These are phyloP conservation scores for Heritiera littoralis DNA, from an alignment of 345 rosid genomes.

Conservation along the genomic window DNA sequence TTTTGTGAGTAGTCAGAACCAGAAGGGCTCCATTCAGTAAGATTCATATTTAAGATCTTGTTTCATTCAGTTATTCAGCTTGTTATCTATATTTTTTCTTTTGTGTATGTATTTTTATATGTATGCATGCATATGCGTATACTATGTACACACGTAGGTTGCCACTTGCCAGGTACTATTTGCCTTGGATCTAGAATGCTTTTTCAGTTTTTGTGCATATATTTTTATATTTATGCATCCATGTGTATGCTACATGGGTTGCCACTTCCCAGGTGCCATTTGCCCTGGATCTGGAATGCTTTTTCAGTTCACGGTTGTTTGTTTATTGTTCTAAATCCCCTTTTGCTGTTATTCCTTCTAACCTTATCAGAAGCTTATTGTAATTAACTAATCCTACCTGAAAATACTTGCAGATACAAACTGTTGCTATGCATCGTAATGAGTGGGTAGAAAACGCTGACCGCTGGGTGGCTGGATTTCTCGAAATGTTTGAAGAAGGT, in stretches of 20 bases:
- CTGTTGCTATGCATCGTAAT: slow-evolving; percentile 69
- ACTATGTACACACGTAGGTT: not conserved
- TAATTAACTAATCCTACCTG: not conserved
- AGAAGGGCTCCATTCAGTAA: not conserved
- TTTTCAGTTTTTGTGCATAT: not conserved
- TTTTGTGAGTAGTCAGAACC: not conserved
- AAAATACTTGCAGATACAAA: slow-evolving; percentile 56
- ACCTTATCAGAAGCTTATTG: not conserved
- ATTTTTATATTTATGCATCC: not conserved
- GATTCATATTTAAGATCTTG: not conserved
- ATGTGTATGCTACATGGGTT: not conserved
- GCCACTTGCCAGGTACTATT: too few relatives aligned
- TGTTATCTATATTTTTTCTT: not conserved
- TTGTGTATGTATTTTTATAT: not conserved
- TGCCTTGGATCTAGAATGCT: too few relatives aligned
- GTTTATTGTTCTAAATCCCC: not conserved
- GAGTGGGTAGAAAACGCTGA: slow-evolving; percentile 99
- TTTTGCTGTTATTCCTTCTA: not conserved
- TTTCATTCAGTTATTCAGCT: not conserved
- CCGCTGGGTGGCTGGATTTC: slow-evolving; percentile 97
- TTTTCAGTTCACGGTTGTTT: not conserved
- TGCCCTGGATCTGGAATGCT: not conserved
- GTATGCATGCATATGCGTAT: not conserved
- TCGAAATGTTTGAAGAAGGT: slow-evolving; percentile 98
- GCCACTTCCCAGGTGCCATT: not conserved